phyloP scores from a whole-genome alignment of 2,329 filamentous ascomycete species.

The Chaetomium sp. region DNA sequence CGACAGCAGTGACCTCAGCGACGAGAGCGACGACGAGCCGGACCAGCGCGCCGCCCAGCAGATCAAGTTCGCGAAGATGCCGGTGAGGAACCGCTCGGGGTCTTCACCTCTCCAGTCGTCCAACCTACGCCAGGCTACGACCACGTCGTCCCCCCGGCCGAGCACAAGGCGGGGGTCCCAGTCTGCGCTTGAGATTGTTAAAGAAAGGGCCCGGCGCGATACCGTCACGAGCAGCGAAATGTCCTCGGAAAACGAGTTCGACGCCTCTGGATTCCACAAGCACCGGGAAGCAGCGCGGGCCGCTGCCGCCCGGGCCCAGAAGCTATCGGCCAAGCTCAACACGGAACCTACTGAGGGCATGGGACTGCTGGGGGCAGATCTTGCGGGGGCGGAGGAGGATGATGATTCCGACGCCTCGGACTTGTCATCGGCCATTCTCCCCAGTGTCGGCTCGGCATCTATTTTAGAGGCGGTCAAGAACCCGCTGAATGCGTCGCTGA shows the following conservation, averaged over 20 bases:
- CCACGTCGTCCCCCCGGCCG: constrained; percentile 42
- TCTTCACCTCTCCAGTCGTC: constrained; percentile 77
- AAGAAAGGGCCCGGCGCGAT: constrained; percentile 63
- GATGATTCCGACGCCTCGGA: constrained; percentile 56
- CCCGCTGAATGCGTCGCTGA: constrained; percentile 48
- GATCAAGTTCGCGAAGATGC: constrained; percentile 96
- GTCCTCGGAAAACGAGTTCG: constrained; percentile 75
- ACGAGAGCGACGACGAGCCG: constrained; percentile 74
- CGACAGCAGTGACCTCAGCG: constrained; percentile 77
- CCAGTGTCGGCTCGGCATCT: constrained; percentile 63
- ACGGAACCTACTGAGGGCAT: constrained; percentile 41
- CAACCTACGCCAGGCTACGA: constrained; percentile 49
- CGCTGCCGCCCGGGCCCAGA: constrained; percentile 48
- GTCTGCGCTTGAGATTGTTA: constrained; percentile 62
- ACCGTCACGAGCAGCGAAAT: constrained; percentile 78
- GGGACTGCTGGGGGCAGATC: constrained; percentile 41
- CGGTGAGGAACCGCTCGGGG: constrained; percentile 74
- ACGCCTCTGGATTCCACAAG: constrained; percentile 58
- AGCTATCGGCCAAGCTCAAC: constrained; percentile 47
- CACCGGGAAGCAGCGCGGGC: constrained; percentile 56
- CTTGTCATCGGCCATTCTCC: constrained; percentile 58
- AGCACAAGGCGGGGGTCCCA: constrained; percentile 60
- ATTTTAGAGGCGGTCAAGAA: constrained; percentile 61
- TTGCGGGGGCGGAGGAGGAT: constrained; percentile 48
- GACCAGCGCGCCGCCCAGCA: constrained; percentile 72